Percentiles rank a stretch among this genome's conserved stretches.
Conservation (phyloP, 106 monocot species). For the Allium cepa region DNA sequence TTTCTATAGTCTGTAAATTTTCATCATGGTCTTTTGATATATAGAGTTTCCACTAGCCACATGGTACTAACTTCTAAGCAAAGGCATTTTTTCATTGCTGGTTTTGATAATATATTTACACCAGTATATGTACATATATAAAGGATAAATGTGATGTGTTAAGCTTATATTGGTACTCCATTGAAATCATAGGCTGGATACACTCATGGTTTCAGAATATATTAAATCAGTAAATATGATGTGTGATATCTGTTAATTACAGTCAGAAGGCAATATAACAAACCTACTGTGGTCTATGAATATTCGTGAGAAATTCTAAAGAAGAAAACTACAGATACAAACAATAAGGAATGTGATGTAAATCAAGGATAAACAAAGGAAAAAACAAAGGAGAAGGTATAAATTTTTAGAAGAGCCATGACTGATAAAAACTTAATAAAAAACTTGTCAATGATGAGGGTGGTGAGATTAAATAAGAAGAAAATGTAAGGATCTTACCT, state of each 20-base stretch:
- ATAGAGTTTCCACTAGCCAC: too few relatives aligned
- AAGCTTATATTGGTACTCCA: too few relatives aligned
- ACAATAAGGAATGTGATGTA: background rate
- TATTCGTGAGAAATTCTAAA: background rate
- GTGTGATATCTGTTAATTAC: background rate
- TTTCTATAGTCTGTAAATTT: too few relatives aligned
- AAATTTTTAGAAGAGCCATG: constrained; percentile 7
- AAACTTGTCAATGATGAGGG: constrained; percentile 9
- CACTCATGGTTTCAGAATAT: background rate
- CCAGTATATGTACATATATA: too few relatives aligned
- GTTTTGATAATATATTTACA: too few relatives aligned
- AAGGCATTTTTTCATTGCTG: too few relatives aligned
- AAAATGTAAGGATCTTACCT: constrained; percentile 6
- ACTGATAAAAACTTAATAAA: background rate
- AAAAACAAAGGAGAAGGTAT: constrained; percentile 23
- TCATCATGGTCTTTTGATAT: too few relatives aligned
- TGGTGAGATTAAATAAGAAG: constrained; percentile 3
- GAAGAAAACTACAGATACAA: background rate
- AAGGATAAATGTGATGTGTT: too few relatives aligned
- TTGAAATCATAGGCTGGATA: background rate
- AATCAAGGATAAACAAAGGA: background rate
- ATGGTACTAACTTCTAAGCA: too few relatives aligned
- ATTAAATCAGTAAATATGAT: constrained; percentile 1
- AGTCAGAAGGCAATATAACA: background rate
- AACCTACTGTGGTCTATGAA: background rate